A percentile compares a stretch with the other conserved stretches of the same genome.
Evolutionary conservation across 2,329 filamentous ascomycete species (phyloP).

Genomic region (Arthrinium puccinioides): DNA sequence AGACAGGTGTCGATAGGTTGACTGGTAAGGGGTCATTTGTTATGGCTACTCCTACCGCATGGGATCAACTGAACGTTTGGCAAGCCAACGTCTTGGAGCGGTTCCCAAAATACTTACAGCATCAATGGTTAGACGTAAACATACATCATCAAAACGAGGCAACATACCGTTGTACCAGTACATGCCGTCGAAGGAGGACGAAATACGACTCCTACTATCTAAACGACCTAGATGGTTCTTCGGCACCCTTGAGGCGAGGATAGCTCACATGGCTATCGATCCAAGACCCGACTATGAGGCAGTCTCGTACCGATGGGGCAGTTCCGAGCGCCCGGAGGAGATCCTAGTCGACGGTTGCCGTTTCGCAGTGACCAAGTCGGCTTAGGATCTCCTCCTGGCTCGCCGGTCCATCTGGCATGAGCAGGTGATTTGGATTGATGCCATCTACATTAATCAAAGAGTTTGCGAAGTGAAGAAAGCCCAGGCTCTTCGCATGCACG

Average conservation of each 20-base stretch:
- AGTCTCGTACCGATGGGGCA: conserved; percentile 10
- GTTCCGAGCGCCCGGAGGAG: conserved; percentile 6
- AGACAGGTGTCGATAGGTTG: too few relatives aligned
- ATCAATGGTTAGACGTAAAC: conserved; percentile 8
- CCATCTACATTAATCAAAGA: conserved; percentile 10
- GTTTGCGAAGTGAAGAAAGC: conserved; percentile 8
- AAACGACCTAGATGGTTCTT: conserved; percentile 5
- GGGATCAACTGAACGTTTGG: conserved; percentile 6
- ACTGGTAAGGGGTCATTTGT: too few relatives aligned
- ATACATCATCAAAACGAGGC: conserved; percentile 3
- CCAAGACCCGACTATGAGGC: conserved; percentile 8
- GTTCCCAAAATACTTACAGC: conserved; percentile 6
- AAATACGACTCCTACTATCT: conserved; percentile 15
- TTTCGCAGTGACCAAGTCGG: conserved; percentile 8
- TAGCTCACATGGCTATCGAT: conserved; percentile 6
- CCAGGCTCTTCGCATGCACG: conserved; percentile 8
- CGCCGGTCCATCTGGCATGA: conserved; percentile 7
- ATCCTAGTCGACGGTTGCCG: conserved; percentile 7
- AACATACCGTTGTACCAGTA: conserved; percentile 5
- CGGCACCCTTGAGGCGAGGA: conserved; percentile 4
- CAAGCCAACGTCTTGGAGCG: conserved; percentile 7
- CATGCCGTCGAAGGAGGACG: conserved; percentile 14
- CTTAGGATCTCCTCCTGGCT: conserved; percentile 8
- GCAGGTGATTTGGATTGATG: conserved; percentile 10
- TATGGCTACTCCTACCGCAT: too few relatives aligned